These are phyloP conservation scores for Teratosphaeria zuluensis DNA, from an alignment of 2,329 filamentous ascomycete genomes.

Conservation along the genomic window DNA sequence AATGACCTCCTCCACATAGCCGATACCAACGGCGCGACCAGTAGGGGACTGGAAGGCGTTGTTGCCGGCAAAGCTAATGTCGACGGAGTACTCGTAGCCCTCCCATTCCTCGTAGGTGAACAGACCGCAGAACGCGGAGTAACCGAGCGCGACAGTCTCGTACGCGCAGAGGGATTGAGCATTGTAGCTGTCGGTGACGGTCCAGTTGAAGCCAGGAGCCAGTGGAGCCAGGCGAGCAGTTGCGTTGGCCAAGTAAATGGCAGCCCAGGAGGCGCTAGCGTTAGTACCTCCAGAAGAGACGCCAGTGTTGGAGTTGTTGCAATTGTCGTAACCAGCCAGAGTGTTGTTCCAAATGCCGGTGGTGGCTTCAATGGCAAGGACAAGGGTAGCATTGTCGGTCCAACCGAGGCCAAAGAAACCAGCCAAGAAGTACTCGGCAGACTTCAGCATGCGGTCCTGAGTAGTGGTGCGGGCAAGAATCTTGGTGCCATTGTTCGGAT, in stretches of 20 bases:
- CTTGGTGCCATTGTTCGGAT: slow-evolving; percentile 58
- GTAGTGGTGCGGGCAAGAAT: slow-evolving; percentile 66
- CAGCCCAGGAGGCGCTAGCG: slow-evolving; percentile 50
- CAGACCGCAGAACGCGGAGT: slow-evolving; percentile 62
- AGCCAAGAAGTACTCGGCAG: slow-evolving; percentile 66
- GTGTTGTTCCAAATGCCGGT: slow-evolving; percentile 1
- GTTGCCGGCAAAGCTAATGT: slow-evolving; percentile 45
- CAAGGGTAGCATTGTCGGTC: slow-evolving; percentile 38
- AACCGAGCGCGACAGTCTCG: slow-evolving; percentile 68
- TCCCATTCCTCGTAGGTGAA: slow-evolving; percentile 70
- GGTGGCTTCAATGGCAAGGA: slow-evolving; percentile 6
- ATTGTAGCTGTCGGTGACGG: slow-evolving; percentile 52
- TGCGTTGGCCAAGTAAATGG: slow-evolving; percentile 56
- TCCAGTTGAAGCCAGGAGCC: slow-evolving; percentile 47
- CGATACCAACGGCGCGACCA: slow-evolving; percentile 62
- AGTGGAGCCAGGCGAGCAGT: slow-evolving; percentile 47
- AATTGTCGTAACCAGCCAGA: slow-evolving; percentile 1
- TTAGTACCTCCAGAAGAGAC: slow-evolving; percentile 41
- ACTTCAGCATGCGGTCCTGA: slow-evolving; percentile 66
- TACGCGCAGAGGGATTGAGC: slow-evolving; percentile 67
- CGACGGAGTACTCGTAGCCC: slow-evolving; percentile 60
- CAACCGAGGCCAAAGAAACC: slow-evolving; percentile 71
- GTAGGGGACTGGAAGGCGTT: slow-evolving; percentile 55
- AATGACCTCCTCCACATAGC: slow-evolving; percentile 63
- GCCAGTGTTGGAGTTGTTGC: slow-evolving; percentile 2